Evolutionary conservation across 2,329 filamentous ascomycete species (phyloP).

Genomic region (Xylariomycetidae sp.): DNA sequence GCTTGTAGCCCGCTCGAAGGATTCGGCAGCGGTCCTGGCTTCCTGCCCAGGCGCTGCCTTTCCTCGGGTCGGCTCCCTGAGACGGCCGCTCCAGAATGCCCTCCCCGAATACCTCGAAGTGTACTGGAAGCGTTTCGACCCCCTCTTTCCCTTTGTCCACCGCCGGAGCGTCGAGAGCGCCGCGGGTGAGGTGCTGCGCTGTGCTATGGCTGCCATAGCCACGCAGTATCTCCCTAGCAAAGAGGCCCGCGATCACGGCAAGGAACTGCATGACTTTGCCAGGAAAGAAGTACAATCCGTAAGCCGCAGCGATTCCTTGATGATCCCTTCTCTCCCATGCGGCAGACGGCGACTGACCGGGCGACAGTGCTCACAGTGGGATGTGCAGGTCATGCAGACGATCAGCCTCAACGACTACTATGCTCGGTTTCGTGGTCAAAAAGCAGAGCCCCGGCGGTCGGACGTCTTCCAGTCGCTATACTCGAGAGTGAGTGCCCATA

Average conservation of each 20-base stretch:
- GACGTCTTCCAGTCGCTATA: conserved; percentile 44
- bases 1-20: conserved; percentile 35
- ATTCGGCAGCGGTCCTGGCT: conserved; percentile 29
- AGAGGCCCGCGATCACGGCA: conserved; percentile 45
- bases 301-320: conserved; percentile 30
- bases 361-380: conserved; percentile 41
- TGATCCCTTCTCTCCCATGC: too few relatives aligned
- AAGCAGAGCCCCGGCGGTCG: conserved; percentile 41
- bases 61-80: conserved; percentile 32
- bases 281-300: conserved; percentile 44
- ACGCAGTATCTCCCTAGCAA: conserved; percentile 43
- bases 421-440: conserved; percentile 47
- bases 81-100: conserved; percentile 31
- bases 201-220: conserved; percentile 52
- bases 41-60: conserved; percentile 29
- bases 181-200: conserved; percentile 40
- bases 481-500: conserved; percentile 44
- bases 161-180: conserved; percentile 36
- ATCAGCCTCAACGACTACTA: conserved; percentile 51
- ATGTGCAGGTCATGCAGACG: conserved; percentile 45
- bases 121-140: conserved; percentile 48
- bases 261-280: conserved; percentile 45
- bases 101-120: conserved; percentile 45
- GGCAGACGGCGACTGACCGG: too few relatives aligned
- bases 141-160: conserved; percentile 45